Conservation (phyloP, 176 grass and related monocot species). For the sorghum (Sorghum bicolor) region DNA sequence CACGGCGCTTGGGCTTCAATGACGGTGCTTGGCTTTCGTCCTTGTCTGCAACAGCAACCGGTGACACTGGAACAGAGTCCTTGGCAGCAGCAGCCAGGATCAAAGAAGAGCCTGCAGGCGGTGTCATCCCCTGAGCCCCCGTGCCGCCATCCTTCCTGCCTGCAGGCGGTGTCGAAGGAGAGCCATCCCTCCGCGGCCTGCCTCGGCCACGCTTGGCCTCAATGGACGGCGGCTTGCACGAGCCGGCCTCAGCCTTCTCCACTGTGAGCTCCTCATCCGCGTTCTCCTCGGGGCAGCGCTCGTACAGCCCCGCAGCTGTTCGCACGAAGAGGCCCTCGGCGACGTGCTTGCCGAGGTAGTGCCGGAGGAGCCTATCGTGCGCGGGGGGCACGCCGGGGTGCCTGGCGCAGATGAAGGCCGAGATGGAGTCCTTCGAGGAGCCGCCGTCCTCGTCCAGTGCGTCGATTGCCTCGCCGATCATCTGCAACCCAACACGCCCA, state of each 20-base stretch:
- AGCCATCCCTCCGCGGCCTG: slow-evolving; percentile 13
- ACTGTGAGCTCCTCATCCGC: neutral
- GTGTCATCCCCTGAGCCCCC: neutral
- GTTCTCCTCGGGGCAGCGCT: neutral
- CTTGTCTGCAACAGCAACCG: neutral
- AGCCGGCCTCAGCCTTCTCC: neutral
- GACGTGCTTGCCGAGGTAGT: slow-evolving; percentile 57
- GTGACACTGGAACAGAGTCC: neutral
- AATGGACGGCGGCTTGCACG: neutral
- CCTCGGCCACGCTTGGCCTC: slow-evolving; percentile 19
- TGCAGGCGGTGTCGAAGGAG: neutral
- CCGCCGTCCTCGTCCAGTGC: slow-evolving; percentile 34
- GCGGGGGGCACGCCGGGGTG: slow-evolving; percentile 28
- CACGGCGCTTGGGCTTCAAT: slow-evolving; percentile 13
- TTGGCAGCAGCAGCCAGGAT: neutral
- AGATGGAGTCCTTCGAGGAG: slow-evolving; percentile 33
- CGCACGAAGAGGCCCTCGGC: slow-evolving; percentile 34
- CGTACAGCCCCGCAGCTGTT: slow-evolving; percentile 16
- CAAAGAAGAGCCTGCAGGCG: neutral
- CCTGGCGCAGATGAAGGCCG: slow-evolving; percentile 31
- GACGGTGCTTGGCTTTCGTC: neutral
- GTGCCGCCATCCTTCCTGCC: neutral
- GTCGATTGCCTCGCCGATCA: slow-evolving; percentile 50
- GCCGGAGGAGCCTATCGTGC: slow-evolving; percentile 42
- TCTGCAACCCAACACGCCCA: slow-evolving; percentile 24